A percentile compares a stretch with the other conserved stretches of the same genome.
Conservation (phyloP, 345 rosid species). For the Ceriops zippeliana region DNA sequence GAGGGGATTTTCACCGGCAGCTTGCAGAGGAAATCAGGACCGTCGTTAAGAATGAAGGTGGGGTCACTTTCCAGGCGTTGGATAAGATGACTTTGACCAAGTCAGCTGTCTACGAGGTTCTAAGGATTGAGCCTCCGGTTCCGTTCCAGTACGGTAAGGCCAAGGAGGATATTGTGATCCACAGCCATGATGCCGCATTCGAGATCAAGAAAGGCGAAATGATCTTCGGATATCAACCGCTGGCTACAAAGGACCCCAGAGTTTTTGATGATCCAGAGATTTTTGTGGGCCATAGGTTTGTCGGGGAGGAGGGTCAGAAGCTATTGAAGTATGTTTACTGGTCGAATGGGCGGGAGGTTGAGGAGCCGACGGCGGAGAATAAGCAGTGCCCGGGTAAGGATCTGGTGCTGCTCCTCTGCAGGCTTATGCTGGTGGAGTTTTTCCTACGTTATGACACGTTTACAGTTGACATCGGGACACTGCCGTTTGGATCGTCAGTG, state of each 20-base stretch:
- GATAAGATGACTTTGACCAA: slow-evolving; percentile 44
- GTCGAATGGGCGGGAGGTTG: slow-evolving; percentile 49
- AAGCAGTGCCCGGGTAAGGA: slow-evolving; percentile 56
- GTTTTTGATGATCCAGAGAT: slow-evolving; percentile 37
- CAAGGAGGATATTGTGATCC: slow-evolving; percentile 34
- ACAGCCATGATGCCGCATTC: slow-evolving; percentile 42
- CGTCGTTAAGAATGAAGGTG: slow-evolving; percentile 21
- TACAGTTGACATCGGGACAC: slow-evolving; percentile 15
- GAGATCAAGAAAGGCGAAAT: slow-evolving; percentile 48
- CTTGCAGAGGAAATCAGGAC: slow-evolving; percentile 41
- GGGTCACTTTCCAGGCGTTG: slow-evolving; percentile 28
- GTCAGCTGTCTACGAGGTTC: slow-evolving; percentile 41
- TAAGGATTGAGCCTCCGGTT: slow-evolving; percentile 45
- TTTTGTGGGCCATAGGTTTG: slow-evolving; percentile 41
- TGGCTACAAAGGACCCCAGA: slow-evolving; percentile 41
- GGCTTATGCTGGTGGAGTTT: slow-evolving; percentile 42
- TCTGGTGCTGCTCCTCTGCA: slow-evolving; percentile 40
- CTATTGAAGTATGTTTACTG: slow-evolving; percentile 46
- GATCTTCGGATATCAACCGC: slow-evolving; percentile 50
- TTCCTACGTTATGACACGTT: slow-evolving; percentile 53
- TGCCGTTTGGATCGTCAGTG: slow-evolving; percentile 21
- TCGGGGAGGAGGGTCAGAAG: slow-evolving; percentile 39
- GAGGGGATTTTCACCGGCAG: slow-evolving; percentile 30
- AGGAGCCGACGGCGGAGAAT: slow-evolving; percentile 35
- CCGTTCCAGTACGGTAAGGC: slow-evolving; percentile 48